Base-by-base conservation (phyloP, 2,329 filamentous ascomycete species). In the Escovopsis sp. region DNA sequence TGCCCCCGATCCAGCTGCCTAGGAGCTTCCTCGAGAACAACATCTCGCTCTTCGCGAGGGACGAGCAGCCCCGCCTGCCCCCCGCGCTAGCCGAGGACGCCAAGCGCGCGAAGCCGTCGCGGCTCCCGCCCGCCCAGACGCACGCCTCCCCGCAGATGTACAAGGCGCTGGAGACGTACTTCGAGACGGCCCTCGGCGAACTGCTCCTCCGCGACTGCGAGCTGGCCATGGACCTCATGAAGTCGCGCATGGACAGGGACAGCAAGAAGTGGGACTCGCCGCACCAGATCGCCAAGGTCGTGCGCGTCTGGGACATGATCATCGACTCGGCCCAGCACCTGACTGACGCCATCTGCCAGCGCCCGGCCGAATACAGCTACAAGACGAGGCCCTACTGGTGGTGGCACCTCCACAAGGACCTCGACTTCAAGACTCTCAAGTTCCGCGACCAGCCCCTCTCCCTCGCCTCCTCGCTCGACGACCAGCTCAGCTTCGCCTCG, bases 1-100 rank as follows among this genome's bases (percentile, higher is more conserved):
- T 72, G 10, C 70, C 70, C n/a, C 58, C 63, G 3, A 56, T 72
- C 16, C 58, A 64, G 34, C 55, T 81, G 12, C 73, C 76, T 1
- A 53, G 61, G 37, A 67, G 62, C 53, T 81, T 80, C 41, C 52
- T 72, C 35, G 54, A 65, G 27, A 51, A 58, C 15, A 68, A 68
- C 36, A 62, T 80, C 27, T 48, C 41, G 11, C 37, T 53, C 17
- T 47, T 49, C 34, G 19, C 44, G 32, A n/a, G 36, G n/a, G 37
- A 38, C n/a, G 41, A 30, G 12, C 47, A 46, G 32, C 55, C 53
- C 14, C 40, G 41, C 9, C 44, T 58, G 10, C 53, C 55, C 5
- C 34, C 39, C 23, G 55, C 53, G 14, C 46, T 58, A 11, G 39
- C 41, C 13, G 48, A 55, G 40, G 55, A 58, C 35, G 46, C 50